These are phyloP conservation scores for Cladosporium oxysporum DNA, from an alignment of 2,329 filamentous ascomycete genomes.

Conservation along the genomic window DNA sequence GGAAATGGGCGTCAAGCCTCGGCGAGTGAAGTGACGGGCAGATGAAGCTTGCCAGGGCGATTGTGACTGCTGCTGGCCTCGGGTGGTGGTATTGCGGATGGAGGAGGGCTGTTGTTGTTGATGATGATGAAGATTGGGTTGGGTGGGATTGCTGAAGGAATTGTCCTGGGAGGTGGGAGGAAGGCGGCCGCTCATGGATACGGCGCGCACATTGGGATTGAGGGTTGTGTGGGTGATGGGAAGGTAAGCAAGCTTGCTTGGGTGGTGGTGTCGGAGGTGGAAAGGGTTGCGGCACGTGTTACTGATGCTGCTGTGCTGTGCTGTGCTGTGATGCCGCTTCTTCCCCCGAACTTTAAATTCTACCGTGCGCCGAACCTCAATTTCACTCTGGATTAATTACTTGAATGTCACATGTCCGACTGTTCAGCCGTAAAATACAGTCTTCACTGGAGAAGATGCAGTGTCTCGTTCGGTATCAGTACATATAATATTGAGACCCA, in stretches of 20 bases:
- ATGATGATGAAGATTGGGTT: conserved; percentile 31
- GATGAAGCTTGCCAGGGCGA: conserved; percentile 59
- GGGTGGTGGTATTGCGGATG: conserved; percentile 38
- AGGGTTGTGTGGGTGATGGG: conserved; percentile 14
- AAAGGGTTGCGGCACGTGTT: conserved; percentile 15
- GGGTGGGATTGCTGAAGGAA: conserved; percentile 24
- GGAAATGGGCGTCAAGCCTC: conserved; percentile 60
- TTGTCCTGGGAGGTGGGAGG: conserved; percentile 43
- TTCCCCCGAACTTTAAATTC: conserved; percentile 15
- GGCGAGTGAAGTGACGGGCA: conserved; percentile 57
- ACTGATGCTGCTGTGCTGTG: conserved; percentile 9
- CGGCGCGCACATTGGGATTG: conserved; percentile 34
- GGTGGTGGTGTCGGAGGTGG: neutral
- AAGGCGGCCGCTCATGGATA: conserved; percentile 57
- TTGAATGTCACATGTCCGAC: neutral
- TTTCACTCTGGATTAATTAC: neutral
- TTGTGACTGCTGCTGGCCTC: conserved; percentile 46
- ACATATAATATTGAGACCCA: neutral
- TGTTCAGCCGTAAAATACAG: neutral
- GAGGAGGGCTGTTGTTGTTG: conserved; percentile 26
- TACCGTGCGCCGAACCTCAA: neutral
- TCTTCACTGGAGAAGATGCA: neutral
- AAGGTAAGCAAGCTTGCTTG: neutral
- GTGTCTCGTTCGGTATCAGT: neutral
- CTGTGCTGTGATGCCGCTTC: neutral